Conservation (phyloP, 2,329 filamentous ascomycete species). For the Ophiostoma perfectum region DNA sequence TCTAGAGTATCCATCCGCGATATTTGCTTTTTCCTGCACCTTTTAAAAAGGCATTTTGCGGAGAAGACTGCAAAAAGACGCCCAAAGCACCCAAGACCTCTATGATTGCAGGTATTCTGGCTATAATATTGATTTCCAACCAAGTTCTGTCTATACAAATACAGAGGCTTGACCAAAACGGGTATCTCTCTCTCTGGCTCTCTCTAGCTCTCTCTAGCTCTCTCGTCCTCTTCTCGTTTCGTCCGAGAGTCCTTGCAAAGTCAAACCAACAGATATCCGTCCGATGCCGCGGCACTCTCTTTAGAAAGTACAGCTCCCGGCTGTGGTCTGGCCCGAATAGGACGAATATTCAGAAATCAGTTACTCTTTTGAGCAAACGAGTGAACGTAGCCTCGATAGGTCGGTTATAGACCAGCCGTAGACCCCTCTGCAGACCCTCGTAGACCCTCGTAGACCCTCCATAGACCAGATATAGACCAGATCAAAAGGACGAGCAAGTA, state of each 20-base stretch:
- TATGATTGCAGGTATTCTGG: not conserved
- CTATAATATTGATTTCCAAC: not conserved
- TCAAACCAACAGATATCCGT: not conserved
- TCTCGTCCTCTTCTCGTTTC: too few species aligned
- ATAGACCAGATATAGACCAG: too few species aligned
- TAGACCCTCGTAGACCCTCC: too few species aligned
- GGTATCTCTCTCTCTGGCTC: not conserved
- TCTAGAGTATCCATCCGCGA: too few species aligned
- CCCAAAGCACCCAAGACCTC: too few species aligned
- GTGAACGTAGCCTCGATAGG: not conserved
- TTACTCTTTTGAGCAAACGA: not conserved
- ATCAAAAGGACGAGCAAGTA: not conserved
- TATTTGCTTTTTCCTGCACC: conserved; percentile 8
- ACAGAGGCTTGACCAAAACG: not conserved
- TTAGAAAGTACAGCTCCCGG: not conserved
- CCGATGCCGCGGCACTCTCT: not conserved
- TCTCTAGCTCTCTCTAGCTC: not conserved
- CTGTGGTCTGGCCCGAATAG: too few species aligned
- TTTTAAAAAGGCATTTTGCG: not conserved
- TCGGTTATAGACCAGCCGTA: too few species aligned
- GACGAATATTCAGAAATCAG: not conserved
- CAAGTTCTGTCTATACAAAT: too few species aligned
- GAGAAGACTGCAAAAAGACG: not conserved
- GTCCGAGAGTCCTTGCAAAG: not conserved
- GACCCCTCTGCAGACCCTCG: too few species aligned